phyloP scores from a whole-genome alignment of 129 eudicot genomes.

The Silybum marianum region DNA sequence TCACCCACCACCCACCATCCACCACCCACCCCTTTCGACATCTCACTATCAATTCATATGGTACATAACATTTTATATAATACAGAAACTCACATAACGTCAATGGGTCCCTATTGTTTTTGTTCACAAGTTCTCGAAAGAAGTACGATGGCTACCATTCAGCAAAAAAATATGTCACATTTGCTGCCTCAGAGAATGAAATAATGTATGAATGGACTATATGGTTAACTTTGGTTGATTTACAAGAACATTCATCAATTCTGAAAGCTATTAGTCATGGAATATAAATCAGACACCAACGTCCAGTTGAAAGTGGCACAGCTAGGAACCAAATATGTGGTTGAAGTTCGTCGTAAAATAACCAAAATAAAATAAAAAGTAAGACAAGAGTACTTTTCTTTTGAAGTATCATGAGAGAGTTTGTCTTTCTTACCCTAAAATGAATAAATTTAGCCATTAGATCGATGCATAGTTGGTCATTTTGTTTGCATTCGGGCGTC shows the following conservation, averaged over 20 bases:
- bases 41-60: not conserved
- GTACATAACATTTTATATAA: not conserved
- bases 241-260: not conserved
- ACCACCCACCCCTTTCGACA: not conserved
- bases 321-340: not conserved
- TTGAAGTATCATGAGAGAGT: not conserved
- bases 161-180: not conserved
- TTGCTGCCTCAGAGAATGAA: not conserved
- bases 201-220: not conserved
- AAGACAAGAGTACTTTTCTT: not conserved
- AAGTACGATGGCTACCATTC: conserved; percentile 8
- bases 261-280: conserved; percentile 1
- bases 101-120: not conserved
- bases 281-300: not conserved
- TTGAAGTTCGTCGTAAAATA: not conserved
- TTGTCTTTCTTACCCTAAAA: not conserved
- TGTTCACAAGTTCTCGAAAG: not conserved
- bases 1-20: not conserved
- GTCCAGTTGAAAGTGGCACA: not conserved
- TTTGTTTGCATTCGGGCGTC: not conserved
- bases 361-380: not conserved
- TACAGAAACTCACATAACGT: not conserved
- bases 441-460: not conserved
- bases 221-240: not conserved
- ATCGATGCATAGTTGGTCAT: not conserved